Conservation (phyloP, 352 stramenopile genomes). For the Globisporangium iwayamae region DNA sequence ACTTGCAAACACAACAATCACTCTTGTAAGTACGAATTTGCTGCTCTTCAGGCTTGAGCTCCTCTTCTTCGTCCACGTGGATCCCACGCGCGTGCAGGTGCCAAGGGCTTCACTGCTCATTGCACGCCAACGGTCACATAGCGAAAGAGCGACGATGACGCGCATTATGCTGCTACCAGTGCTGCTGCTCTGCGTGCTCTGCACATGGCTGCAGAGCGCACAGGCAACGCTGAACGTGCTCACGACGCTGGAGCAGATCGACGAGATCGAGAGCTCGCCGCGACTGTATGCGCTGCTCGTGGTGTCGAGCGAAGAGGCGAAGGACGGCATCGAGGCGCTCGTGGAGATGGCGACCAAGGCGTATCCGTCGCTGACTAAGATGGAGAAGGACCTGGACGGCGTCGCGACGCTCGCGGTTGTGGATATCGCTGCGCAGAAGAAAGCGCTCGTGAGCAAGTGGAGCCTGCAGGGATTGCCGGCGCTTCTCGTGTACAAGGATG, state of each 20-base stretch:
- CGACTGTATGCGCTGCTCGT: constrained; percentile 13
- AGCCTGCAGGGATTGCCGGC: constrained; percentile 40
- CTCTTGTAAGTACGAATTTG: too few relatives aligned
- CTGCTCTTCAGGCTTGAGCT: too few relatives aligned
- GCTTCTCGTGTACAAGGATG: constrained; percentile 57
- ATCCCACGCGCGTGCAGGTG: not conserved
- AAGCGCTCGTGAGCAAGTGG: constrained; percentile 52
- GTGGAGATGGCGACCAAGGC: constrained; percentile 29
- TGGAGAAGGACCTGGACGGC: constrained; percentile 42
- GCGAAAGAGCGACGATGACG: not conserved
- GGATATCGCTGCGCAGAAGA: constrained; percentile 30
- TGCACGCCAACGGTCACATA: not conserved
- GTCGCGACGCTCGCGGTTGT: constrained; percentile 43
- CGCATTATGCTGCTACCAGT: not conserved
- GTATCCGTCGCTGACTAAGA: constrained; percentile 32
- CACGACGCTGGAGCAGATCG: constrained; percentile 8
- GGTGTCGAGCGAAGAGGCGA: constrained; percentile 12
- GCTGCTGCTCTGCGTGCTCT: not conserved
- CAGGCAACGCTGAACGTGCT: constrained; percentile 8
- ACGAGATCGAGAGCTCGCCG: constrained; percentile 12
- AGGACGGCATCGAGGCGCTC: constrained; percentile 24
- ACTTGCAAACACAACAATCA: too few relatives aligned
- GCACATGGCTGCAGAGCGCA: not conserved
- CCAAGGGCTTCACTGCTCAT: not conserved
- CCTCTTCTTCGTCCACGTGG: too few relatives aligned